phyloP scores from a whole-genome alignment of 352 stramenopile genomes.

The Halophytophthora polymorphica region DNA sequence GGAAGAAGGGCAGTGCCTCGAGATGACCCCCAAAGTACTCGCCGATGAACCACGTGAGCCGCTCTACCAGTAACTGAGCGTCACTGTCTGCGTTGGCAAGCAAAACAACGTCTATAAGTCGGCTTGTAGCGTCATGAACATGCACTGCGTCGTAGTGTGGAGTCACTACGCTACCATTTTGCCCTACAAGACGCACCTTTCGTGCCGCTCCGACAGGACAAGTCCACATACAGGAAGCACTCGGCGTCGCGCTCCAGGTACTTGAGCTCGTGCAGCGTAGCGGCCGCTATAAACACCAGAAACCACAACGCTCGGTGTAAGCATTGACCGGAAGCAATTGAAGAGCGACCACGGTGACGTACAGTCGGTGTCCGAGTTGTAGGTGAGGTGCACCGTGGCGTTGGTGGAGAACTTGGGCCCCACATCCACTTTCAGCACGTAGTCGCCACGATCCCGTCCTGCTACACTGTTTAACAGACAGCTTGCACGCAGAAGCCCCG shows the following conservation, averaged over 20 bases:
- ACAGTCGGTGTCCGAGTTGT: slow-evolving; percentile 76
- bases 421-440: slow-evolving; percentile 64
- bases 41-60: slow-evolving; percentile 53
- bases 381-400: slow-evolving; percentile 49
- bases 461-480: slow-evolving; percentile 30
- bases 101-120: neutral
- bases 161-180: neutral
- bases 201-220: slow-evolving; percentile 44
- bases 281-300: slow-evolving; percentile 31
- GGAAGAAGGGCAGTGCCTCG: slow-evolving; percentile 51
- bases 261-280: slow-evolving; percentile 67
- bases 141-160: too few species aligned
- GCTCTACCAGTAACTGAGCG: slow-evolving; percentile 32
- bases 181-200: slow-evolving; percentile 34
- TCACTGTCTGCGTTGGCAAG: slow-evolving; percentile 36
- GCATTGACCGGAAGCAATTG: neutral
- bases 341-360: slow-evolving; percentile 6
- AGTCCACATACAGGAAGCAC: slow-evolving; percentile 66
- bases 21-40: slow-evolving; percentile 57
- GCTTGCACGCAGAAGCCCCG: slow-evolving; percentile 41
- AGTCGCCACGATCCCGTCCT: slow-evolving; percentile 49
- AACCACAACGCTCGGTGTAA: neutral
- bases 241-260: slow-evolving; percentile 68
- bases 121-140: neutral
- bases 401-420: slow-evolving; percentile 49